Conservation (phyloP, 345 rosid species). For the Turritis glabra region DNA sequence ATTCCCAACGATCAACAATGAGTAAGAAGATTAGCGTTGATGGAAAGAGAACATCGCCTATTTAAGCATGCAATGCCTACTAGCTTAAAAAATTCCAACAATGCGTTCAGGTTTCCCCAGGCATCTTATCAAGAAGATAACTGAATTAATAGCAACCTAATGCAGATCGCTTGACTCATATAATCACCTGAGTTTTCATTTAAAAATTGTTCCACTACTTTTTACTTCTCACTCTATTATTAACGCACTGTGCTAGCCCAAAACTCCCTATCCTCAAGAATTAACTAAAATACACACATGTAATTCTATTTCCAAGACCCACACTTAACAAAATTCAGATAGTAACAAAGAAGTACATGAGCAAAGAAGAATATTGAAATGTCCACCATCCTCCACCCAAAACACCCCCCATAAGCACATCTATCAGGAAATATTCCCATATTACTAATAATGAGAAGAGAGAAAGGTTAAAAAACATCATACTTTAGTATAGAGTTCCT, state of each 20-base stretch:
- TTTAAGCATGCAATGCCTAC: not conserved
- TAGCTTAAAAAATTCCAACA: not conserved
- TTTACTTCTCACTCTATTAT: not conserved
- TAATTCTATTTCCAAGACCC: not conserved
- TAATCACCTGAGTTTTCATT: not conserved
- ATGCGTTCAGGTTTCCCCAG: not conserved
- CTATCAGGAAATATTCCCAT: conserved; percentile 2
- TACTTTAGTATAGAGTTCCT: conserved; percentile 92
- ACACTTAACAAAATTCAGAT: not conserved
- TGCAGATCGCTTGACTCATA: not conserved
- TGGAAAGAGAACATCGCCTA: not conserved
- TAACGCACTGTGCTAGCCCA: conserved; percentile 2
- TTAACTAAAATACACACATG: not conserved
- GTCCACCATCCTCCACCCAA: not conserved
- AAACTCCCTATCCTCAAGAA: not conserved
- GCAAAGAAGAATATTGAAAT: not conserved
- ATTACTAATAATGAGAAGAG: not conserved
- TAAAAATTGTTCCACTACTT: not conserved
- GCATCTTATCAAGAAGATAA: not conserved
- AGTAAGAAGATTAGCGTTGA: not conserved
- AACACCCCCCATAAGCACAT: not conserved
- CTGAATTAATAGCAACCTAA: not conserved
- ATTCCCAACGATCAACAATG: conserved; percentile 2
- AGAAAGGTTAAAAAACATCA: conserved; percentile 31
- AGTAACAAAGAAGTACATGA: not conserved